Evolutionary conservation across 805 yeast genomes (phyloP).

Genomic region (Wickerhamomyces rabaulensis): DNA sequence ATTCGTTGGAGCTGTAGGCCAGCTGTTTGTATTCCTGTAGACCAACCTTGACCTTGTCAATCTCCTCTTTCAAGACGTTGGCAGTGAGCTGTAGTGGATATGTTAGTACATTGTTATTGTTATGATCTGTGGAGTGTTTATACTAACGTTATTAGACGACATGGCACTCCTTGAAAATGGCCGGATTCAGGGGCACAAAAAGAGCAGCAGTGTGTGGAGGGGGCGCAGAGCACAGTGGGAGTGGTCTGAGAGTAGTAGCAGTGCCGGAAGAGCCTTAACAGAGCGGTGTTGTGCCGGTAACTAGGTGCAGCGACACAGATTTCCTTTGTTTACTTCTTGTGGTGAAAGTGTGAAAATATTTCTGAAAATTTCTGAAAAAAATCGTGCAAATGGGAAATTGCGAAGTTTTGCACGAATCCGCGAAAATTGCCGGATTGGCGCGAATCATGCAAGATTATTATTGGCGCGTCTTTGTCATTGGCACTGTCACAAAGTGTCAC

Average conservation of each 20-base stretch:
- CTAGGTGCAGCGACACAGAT: neutral
- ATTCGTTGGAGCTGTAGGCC: slow-evolving; percentile 17
- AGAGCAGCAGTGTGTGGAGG: neutral
- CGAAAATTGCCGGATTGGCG: neutral
- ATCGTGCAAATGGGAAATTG: neutral
- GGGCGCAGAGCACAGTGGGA: neutral
- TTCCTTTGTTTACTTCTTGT: slow-evolving; percentile 6
- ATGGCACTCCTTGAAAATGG: neutral
- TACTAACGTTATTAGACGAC: slow-evolving; percentile 6
- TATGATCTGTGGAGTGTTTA: neutral
- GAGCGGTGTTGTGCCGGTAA: neutral
- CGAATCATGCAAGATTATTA: no score
- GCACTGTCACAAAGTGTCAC: no score
- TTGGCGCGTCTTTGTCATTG: no score
- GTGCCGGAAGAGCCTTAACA: neutral
- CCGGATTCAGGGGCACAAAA: neutral
- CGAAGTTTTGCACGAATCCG: neutral
- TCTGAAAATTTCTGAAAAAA: neutral
- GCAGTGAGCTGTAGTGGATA: slow-evolving; percentile 1
- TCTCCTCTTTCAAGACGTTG: slow-evolving; percentile 16
- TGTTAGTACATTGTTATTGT: neutral
- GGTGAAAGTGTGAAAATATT: slow-evolving; percentile 1
- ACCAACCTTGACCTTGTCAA: slow-evolving; percentile 18
- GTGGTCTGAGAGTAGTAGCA: neutral
- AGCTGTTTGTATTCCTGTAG: slow-evolving; percentile 18